Base-by-base conservation (phyloP, 257 asterid species). In the Gardenia jasminoides region DNA sequence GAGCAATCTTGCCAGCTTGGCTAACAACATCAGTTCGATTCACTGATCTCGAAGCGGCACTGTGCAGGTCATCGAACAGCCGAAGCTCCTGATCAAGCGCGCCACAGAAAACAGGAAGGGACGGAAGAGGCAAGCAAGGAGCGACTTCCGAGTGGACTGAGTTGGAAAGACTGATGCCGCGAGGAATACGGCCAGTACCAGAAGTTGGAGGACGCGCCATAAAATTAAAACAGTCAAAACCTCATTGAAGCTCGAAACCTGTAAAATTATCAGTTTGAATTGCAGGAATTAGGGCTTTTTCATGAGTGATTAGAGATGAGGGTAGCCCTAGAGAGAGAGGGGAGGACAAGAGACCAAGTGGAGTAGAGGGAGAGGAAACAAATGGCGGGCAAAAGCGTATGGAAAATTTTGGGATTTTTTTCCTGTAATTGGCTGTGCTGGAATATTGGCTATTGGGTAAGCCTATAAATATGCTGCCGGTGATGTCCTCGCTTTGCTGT, bases 71-170 rank as follows among this genome's bases (percentile, higher is more conserved):
- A 75, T 94, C 97, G 26, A 88, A 85, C 79, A 96, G 81, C 75
- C 91, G 86, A 66, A 93, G 90, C 62, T 90, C 95, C 87, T 91
- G 96, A 84, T 92, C 95, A 8, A 87, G 88, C 62, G 96, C 93
- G 41, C 99, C 98, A 81, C 99, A 93, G 78, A 89, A 91, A 76
- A 96, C 98, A 72, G 99, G 98, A 26, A 96, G 91, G 80, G 98
- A 87, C 83, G 98, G 98, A 83, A 96, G 83, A 78, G 97, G 97
- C 90, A 96, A 74, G 88, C 93, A 87, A 77, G 93, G 86, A 70
- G 97, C 92, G 79, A 92, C 93, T 83, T 96, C 99, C 54, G 96
- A 88, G 86, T 96, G 94, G 75, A 93, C 88, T 24, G 97, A 90
- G 81, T 92, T 96, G 70, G 97, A 82, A 74, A 96, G 94, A 86